Evolutionary conservation across 345 rosid genomes (phyloP).

Genomic region (Gossypium stocksii): DNA sequence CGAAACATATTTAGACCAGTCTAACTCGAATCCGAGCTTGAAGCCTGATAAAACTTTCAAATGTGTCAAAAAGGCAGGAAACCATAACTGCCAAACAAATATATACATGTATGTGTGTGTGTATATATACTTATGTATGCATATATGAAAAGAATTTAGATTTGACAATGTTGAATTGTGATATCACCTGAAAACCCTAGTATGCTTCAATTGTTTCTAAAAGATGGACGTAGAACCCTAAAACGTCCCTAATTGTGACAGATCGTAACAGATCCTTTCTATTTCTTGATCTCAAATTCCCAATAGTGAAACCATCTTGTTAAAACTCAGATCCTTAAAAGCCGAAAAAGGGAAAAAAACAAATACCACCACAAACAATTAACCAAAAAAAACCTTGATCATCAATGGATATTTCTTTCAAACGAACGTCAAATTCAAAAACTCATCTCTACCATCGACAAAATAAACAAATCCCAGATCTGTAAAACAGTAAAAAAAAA

Average conservation of each 20-base stretch:
- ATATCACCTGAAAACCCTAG: no score
- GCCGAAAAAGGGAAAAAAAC: neutral
- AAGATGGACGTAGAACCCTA: neutral
- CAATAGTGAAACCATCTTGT: neutral
- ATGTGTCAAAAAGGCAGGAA: neutral
- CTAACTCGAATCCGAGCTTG: no score
- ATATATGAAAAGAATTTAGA: no score
- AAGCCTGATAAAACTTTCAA: neutral
- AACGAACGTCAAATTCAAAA: conserved; percentile 1
- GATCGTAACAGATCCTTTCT: neutral
- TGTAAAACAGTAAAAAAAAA: neutral
- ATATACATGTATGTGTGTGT: no score
- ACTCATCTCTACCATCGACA: neutral
- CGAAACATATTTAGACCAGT: no score
- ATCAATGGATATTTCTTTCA: neutral
- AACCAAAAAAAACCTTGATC: neutral
- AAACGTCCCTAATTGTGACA: neutral
- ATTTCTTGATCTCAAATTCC: neutral
- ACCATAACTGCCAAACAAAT: neutral
- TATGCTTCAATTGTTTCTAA: no score
- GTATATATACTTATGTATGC: neutral
- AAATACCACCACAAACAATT: neutral
- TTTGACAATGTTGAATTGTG: no score
- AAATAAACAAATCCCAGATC: conserved; percentile 13
- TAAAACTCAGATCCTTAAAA: neutral